Evolutionary conservation across 495 filamentous ascomycete genomes (phyloP), one percentile per base, ranked within the genome.

Genomic region (Letharia lupina): DNA sequence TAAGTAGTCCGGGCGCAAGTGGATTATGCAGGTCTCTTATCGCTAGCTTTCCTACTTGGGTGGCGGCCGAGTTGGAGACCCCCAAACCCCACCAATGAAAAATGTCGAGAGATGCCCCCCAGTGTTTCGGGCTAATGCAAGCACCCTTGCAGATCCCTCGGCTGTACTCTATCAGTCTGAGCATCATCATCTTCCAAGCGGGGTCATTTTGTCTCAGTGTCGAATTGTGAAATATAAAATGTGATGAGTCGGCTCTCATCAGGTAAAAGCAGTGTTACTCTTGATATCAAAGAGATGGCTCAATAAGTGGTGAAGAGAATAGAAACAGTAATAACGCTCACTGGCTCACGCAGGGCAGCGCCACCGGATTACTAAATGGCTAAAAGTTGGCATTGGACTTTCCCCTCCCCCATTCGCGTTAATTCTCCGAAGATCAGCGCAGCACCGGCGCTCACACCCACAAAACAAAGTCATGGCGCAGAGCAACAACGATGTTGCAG

Each of bases 91-190:
- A 57, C 31, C 31, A 57, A 57, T 57, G 15, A 6, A 15, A 57
- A 3, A 39, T 39, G 37, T 39, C 37, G 4, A 39, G 4, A 39
- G 4, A 10, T 18, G 31, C 4, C 16, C 8, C 15, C 18, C 37
- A 2, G 7, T 57, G 54, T 57, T 57, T 37, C 31, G 54, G 31
- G 33, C 54, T 57, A 57, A 35, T 57, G 54, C 52, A 56, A 31
- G 50, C n/a, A 52, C 23, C 28, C 28, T 54, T 33, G 50, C 52
- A 57, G 54, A 57, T 57, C 54, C 52, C 31, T 16, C 23, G 52
- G 52, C 52, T 28, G 23, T 28, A 28, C 23, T 28, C 23, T 56
- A 4, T 5, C 15, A 56, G 1, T 56, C 52, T 56, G 28, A 31
- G 12, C n/a, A 54, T 28, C 2, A 52, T 35, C 52, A 31, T 35